Evolutionary conservation across 352 stramenopile genomes (phyloP).

Genomic region (Pythium scleroteichum): DNA sequence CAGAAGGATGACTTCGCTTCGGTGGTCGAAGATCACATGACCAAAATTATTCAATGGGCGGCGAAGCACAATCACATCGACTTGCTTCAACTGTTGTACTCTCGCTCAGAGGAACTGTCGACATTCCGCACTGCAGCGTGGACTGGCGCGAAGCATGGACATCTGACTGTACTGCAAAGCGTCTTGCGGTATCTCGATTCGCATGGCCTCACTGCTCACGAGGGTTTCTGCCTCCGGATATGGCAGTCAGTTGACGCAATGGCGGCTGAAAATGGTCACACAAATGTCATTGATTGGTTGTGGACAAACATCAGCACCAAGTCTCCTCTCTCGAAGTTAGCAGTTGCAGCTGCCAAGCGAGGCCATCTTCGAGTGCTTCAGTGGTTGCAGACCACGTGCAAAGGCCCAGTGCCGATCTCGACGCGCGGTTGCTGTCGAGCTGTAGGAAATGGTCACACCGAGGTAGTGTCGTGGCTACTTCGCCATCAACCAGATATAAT

Average conservation of each 20-base stretch:
- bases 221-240: not conserved
- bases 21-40: slow-evolving; percentile 1
- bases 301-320: not conserved
- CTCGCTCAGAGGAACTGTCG: slow-evolving; percentile 6
- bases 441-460: slow-evolving; percentile 5
- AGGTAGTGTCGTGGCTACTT: slow-evolving; percentile 2
- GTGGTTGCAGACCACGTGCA: not conserved
- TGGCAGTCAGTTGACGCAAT: not conserved
- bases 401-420: not conserved
- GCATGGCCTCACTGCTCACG: not conserved
- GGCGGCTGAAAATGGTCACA: slow-evolving; percentile 6
- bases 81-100: slow-evolving; percentile 13
- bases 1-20: not conserved
- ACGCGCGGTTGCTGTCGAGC: slow-evolving; percentile 3
- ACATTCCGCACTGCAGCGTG: slow-evolving; percentile 19
- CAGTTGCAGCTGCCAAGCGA: not conserved
- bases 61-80: slow-evolving; percentile 9
- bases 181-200: not conserved
- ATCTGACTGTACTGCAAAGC: slow-evolving; percentile 10
- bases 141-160: slow-evolving; percentile 11
- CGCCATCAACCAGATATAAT: not conserved
- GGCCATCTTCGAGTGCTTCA: slow-evolving; percentile 7
- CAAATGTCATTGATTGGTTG: slow-evolving; percentile 14
- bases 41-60: slow-evolving; percentile 10
- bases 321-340: not conserved